Conservation (phyloP, 495 filamentous ascomycete genomes). For the Tetracladium setigerum region DNA sequence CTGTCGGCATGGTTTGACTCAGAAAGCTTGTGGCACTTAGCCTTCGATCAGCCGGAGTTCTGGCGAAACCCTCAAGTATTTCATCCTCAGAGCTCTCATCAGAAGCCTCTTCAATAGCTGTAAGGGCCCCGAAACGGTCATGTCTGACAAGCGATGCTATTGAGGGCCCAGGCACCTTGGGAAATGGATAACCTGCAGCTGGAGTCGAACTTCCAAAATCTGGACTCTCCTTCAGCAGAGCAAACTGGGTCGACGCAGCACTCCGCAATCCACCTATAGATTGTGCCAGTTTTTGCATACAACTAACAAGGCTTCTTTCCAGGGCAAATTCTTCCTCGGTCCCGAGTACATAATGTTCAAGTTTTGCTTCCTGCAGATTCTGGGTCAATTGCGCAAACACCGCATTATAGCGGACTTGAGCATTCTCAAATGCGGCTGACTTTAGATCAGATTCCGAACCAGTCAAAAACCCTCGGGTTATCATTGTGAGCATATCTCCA, state of each 20-base stretch:
- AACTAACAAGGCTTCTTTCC: constrained; percentile 73
- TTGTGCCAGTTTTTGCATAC: constrained; percentile 80
- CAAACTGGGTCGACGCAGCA: constrained; percentile 83
- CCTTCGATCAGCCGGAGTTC: not conserved
- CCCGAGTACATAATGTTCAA: constrained; percentile 80
- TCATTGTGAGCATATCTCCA: constrained; percentile 72
- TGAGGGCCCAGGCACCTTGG: not conserved
- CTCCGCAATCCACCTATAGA: constrained; percentile 86
- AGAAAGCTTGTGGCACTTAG: constrained; percentile 11
- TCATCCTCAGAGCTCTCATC: constrained; percentile 47
- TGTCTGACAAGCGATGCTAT: not conserved
- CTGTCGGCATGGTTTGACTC: constrained; percentile 21
- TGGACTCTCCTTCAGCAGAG: constrained; percentile 58
- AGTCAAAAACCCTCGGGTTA: constrained; percentile 77
- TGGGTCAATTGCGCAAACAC: constrained; percentile 68
- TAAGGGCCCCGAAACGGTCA: constrained; percentile 34
- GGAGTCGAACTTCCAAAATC: constrained; percentile 6
- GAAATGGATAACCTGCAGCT: not conserved
- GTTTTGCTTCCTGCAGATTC: constrained; percentile 79
- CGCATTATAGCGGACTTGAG: constrained; percentile 58
- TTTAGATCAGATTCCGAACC: constrained; percentile 75
- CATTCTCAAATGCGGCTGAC: constrained; percentile 52
- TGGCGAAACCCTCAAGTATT: not conserved
- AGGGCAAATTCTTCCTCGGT: constrained; percentile 75
- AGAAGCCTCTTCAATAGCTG: constrained; percentile 59